Base-by-base conservation (phyloP, 164 flowering plant species). In the Berberis thunbergii region DNA sequence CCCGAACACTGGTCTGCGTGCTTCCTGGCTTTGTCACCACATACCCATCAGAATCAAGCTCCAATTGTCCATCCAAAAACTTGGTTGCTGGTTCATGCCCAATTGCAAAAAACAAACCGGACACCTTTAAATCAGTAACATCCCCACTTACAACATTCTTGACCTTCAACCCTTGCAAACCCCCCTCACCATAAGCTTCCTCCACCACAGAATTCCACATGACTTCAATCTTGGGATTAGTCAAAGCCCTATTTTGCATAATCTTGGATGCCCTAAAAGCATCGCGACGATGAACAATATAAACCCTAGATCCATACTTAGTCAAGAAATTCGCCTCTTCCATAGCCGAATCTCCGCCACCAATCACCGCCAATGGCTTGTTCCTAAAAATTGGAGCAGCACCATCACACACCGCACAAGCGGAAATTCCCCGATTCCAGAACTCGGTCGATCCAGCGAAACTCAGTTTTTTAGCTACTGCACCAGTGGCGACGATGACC, bases 331-430 rank as follows among this genome's bases (percentile, higher is more conserved):
- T 91, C 3, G 96, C 96, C 63, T 94, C 97, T 66, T 94, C 99
- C 96, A 91, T 94, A 1, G 99, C 97, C 3, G 99, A 91, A 64
- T 94, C 99, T 0, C 97, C 97, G 5, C 99, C 97, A 0, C 99
- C 99, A 4, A 94, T 87, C 53, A 94, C 97, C 8, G 87, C 99
- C 64, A 94, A 68, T 0, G 91, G 91, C 70, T 86, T 86, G 74
- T 85, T 73, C 70, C 90, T 64, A 67, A 94, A 94, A 3, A 89
- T 89, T 0, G 97, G 97, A 0, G 94, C 93, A 0, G 97, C 99
- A 0, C 92, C 92, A 45, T 86, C 92, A 45, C 92, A 84, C 2
- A 86, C 87, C 1, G 92, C 92, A 52, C 89, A 86, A 7, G 92
- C 97, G 0, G 97, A 91, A n/a, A 94, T 94, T 39, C 99, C 99